Base-by-base conservation (phyloP, 345 rosid genomes). In the Euclidium syriacum region DNA sequence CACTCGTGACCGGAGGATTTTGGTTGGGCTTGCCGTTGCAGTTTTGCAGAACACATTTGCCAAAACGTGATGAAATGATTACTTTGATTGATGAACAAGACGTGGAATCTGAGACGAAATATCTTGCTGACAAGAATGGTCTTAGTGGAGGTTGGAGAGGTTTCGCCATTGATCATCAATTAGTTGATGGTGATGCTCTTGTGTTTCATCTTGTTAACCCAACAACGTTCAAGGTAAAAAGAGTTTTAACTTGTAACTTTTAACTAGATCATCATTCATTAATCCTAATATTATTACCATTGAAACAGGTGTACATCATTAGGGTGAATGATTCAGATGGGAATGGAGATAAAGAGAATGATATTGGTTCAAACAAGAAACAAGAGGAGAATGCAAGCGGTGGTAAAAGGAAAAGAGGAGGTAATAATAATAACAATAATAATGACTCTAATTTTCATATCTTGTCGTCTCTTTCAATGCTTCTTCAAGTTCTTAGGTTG, bases 101-200 rank as follows among this genome's bases (percentile, higher is more conserved):
- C n/a, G 64, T 55, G 11, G 72, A 65, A 35, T 79, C 61, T 54
- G 23, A 34, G 48, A 64, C 80, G 3, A 84, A 78, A 25, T 88
- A 71, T 67, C 80, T 84, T 33, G 77, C 57, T 4, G 72, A 15
- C 16, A 88, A 84, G 74, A 48, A 24, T 11, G 87, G 90, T 10
- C 77, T 88, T 20, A 84, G 96, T 25, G 90, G 67, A 24, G 90
- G 90, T 27, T 85, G 90, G 90, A 82, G 89, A 74, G 75, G 75
- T 36, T 84, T 84, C 46, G 58, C 84, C 18, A 54, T 73, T 63
- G 81, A 73, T 42, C 88, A 82, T 39, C 71, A 79, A 4, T 70
- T 84, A 38, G 58, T 75, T 9, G 80, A 79, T 42, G 85, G 90
- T 20, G 94, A 88, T 72, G 85, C 56, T 16, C 12, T 78, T n/a